A percentile compares a stretch with the other conserved stretches of the same genome.
These are phyloP conservation scores for Aspergillus homomorphus DNA, from an alignment of 495 filamentous ascomycete genomes.

Conservation along the genomic window DNA sequence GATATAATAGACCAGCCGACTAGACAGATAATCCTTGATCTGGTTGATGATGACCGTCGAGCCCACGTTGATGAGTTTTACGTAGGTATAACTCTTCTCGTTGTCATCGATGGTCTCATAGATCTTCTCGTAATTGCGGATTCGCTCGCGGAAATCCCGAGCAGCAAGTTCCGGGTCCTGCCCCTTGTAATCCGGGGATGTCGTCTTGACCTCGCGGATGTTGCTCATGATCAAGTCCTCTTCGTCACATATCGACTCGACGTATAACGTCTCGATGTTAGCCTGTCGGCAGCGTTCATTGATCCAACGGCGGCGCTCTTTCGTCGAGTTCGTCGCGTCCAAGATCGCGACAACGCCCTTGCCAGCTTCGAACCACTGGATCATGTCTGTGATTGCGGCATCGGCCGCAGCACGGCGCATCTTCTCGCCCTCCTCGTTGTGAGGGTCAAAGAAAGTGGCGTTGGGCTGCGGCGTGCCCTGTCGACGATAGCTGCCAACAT, in stretches of 20 bases:
- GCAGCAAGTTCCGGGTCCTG: conserved; percentile 91
- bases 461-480: conserved; percentile 78
- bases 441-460: conserved; percentile 89
- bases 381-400: conserved; percentile 86
- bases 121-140: conserved; percentile 92
- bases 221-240: conserved; percentile 95
- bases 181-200: conserved; percentile 88
- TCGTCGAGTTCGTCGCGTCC: conserved; percentile 94
- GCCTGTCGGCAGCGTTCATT: conserved; percentile 67
- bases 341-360: conserved; percentile 83
- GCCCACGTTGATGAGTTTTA: conserved; percentile 96
- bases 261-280: conserved; percentile 85
- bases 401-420: conserved; percentile 83
- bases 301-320: conserved; percentile 86
- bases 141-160: conserved; percentile 86
- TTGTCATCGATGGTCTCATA: conserved; percentile 89
- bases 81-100: conserved; percentile 82
- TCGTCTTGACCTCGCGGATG: conserved; percentile 95
- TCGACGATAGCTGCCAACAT: conserved; percentile 92
- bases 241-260: conserved; percentile 93
- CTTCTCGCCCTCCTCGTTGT: conserved; percentile 85
- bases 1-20: conserved; percentile 92
- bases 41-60: conserved; percentile 95
- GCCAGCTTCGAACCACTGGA: conserved; percentile 75
- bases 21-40: conserved; percentile 94